phyloP scores from a whole-genome alignment of 75 land plant genomes.

The Pinus taeda region DNA sequence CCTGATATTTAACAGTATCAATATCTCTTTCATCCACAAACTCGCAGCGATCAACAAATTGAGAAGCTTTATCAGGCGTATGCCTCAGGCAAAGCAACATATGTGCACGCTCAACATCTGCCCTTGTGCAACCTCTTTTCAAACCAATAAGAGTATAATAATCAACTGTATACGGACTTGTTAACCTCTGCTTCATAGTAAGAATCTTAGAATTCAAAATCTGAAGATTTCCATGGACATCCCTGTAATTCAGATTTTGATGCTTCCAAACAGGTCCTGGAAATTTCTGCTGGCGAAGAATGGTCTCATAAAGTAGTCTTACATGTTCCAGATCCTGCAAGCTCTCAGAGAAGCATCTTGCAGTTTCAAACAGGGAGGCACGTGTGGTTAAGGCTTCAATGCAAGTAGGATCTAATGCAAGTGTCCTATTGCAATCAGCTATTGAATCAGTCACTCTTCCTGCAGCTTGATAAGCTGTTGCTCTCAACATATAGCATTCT shows the following conservation, averaged over 20 bases:
- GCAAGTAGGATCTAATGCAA: constrained; percentile 65
- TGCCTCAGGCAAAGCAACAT: constrained; percentile 54
- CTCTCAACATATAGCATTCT: constrained; percentile 59
- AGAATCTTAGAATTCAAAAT: constrained; percentile 30
- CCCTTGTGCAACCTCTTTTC: constrained; percentile 54
- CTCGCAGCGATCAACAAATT: constrained; percentile 67
- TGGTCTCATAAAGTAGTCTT: constrained; percentile 56
- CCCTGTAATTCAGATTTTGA: constrained; percentile 35
- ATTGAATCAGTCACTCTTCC: constrained; percentile 67
- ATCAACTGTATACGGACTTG: constrained; percentile 37
- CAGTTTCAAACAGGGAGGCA: constrained; percentile 48
- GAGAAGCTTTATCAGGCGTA: constrained; percentile 59
- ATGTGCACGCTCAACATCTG: constrained; percentile 65
- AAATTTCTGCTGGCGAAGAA: constrained; percentile 54
- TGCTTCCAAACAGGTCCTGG: constrained; percentile 63
- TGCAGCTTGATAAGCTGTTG: constrained; percentile 41
- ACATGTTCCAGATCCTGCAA: constrained; percentile 72
- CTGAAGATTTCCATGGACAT: constrained; percentile 43
- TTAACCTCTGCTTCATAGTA: constrained; percentile 34
- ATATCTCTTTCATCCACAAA: constrained; percentile 52
- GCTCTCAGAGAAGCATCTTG: constrained; percentile 54
- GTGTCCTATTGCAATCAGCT: constrained; percentile 67
- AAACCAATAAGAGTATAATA: constrained; percentile 61
- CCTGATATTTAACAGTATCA: constrained; percentile 55
- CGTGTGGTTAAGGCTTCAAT: constrained; percentile 51